These are phyloP conservation scores for Colletotrichum liaoningense DNA, from an alignment of 2,329 filamentous ascomycete species.

Conservation along the genomic window DNA sequence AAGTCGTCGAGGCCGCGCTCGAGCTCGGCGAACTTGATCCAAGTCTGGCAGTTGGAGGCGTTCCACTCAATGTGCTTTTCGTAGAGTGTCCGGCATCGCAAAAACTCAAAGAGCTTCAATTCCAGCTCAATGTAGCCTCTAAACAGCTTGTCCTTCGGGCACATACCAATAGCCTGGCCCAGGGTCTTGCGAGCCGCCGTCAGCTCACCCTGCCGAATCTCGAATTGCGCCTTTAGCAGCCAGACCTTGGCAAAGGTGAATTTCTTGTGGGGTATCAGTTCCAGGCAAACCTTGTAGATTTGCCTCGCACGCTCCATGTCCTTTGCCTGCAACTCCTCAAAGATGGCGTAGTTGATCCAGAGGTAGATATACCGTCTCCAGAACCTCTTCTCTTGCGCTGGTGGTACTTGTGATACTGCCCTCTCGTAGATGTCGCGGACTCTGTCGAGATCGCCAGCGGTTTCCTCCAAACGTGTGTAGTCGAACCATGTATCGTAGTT, in stretches of 20 bases:
- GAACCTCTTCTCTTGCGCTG: conserved; percentile 95
- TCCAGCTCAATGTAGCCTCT: conserved; percentile 94
- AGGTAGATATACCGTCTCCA: conserved; percentile 98
- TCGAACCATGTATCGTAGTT: conserved; percentile 99
- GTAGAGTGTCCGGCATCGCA: conserved; percentile 89
- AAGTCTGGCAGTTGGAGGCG: conserved; percentile 88
- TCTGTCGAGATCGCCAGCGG: conserved; percentile 82
- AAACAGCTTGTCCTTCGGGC: conserved; percentile 96
- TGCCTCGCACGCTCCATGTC: conserved; percentile 84
- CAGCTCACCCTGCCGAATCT: conserved; percentile 87
- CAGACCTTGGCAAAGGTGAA: conserved; percentile 98
- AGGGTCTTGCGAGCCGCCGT: conserved; percentile 86
- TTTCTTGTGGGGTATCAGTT: conserved; percentile 91
- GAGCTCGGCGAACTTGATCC: conserved; percentile 96
- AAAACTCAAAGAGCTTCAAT: conserved; percentile 93
- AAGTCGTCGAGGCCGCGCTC: conserved; percentile 92
- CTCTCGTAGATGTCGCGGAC: conserved; percentile 95
- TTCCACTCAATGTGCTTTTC: conserved; percentile 96
- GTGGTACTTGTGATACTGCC: conserved; percentile 94
- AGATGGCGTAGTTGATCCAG: conserved; percentile 97
- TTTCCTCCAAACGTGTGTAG: conserved; percentile 90
- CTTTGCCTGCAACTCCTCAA: conserved; percentile 89
- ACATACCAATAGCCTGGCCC: conserved; percentile 91
- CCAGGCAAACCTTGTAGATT: conserved; percentile 90
- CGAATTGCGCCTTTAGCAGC: conserved; percentile 93